These are phyloP conservation scores for Stromatinia cepivora DNA, from an alignment of 2,329 filamentous ascomycete species.

Conservation along the genomic window DNA sequence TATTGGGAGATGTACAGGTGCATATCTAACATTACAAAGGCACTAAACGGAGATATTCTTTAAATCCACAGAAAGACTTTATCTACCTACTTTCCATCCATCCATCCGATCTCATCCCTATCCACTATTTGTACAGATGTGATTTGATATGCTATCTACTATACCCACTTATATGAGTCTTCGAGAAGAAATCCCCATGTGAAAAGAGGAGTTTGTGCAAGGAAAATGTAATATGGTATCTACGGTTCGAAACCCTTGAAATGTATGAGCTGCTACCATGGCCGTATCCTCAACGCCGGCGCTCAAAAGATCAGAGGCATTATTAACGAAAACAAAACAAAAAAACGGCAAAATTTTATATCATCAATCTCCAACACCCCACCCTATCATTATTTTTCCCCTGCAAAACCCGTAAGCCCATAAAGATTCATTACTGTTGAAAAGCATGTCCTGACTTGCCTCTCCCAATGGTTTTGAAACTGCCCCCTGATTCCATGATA, in stretches of 20 bases:
- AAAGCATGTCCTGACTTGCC: slow-evolving; percentile 38
- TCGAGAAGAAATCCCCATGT: slow-evolving; percentile 18
- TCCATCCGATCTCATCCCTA: neutral
- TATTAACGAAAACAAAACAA: slow-evolving; percentile 14
- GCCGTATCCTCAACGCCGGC: slow-evolving; percentile 34
- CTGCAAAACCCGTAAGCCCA: too few species aligned
- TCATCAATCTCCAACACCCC: slow-evolving; percentile 4
- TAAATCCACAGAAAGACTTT: neutral
- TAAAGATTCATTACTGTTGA: slow-evolving; percentile 32
- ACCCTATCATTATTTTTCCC: neutral
- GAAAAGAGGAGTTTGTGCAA: slow-evolving; percentile 15
- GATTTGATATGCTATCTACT: slow-evolving; percentile 3
- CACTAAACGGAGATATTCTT: neutral
- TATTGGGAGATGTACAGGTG: too few species aligned
- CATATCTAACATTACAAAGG: neutral
- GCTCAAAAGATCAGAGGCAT: slow-evolving; percentile 33
- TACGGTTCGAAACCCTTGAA: slow-evolving; percentile 25
- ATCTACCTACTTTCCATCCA: slow-evolving; percentile 4
- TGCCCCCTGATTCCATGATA: slow-evolving; percentile 39
- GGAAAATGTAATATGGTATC: slow-evolving; percentile 26
- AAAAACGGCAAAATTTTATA: neutral
- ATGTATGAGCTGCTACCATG: slow-evolving; percentile 16
- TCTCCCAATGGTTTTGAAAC: slow-evolving; percentile 41
- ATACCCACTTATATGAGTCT: slow-evolving; percentile 2
- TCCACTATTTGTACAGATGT: slow-evolving; percentile 13